Conservation (phyloP, 2,329 filamentous ascomycete genomes). For the Gliomastix tumulicola region DNA sequence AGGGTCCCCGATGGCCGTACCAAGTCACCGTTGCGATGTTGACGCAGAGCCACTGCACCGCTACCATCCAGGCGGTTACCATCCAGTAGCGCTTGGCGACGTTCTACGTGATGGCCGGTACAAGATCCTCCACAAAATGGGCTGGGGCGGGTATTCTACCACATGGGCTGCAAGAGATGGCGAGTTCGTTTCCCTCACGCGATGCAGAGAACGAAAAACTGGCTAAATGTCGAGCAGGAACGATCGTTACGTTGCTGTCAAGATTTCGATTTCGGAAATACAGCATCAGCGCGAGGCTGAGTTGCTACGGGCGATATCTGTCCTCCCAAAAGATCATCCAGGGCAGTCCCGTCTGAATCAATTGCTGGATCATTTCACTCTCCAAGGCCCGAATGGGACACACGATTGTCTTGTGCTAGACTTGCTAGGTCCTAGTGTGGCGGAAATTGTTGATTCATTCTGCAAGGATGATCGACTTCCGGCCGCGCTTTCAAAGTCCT, state of each 20-base stretch:
- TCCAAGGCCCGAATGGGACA: no score
- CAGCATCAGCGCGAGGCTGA: no score
- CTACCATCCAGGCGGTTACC: conserved; percentile 29
- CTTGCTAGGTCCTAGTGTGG: no score
- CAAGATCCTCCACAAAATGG: conserved; percentile 29
- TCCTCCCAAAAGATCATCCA: no score
- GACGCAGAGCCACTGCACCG: conserved; percentile 10
- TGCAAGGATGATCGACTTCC: conserved; percentile 7
- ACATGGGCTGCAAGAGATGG: conserved; percentile 32
- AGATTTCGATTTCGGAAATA: conserved; percentile 5
- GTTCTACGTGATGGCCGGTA: conserved; percentile 27
- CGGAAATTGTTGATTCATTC: no score
- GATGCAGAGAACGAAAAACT: neutral
- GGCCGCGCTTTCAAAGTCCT: conserved; percentile 1
- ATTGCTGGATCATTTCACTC: no score
- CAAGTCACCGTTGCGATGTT: conserved; percentile 6
- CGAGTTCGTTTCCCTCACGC: no score
- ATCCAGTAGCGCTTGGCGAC: conserved; percentile 30
- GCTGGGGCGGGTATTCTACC: conserved; percentile 31
- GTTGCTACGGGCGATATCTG: no score
- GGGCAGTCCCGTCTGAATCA: no score
- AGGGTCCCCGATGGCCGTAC: no score
- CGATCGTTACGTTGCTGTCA: conserved; percentile 9
- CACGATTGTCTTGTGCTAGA: no score
- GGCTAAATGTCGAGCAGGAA: conserved; percentile 1